Base-by-base conservation (phyloP, 371 early-diverging fungal genomes). In the Mucor racemosus region DNA sequence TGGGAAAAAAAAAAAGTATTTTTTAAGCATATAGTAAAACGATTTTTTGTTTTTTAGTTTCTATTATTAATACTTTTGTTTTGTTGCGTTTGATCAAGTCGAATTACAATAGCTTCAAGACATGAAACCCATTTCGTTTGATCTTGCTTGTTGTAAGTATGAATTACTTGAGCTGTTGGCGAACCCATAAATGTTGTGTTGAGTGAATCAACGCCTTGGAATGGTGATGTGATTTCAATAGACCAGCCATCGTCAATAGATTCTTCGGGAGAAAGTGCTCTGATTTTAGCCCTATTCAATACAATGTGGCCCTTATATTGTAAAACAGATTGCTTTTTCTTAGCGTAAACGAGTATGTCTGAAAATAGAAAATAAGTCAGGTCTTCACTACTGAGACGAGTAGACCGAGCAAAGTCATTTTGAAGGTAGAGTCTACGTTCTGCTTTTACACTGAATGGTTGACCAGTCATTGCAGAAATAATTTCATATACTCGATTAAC, bases 221-320 rank as follows among this genome's bases (percentile, higher is more conserved):
- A 74, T 0, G 81, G 74, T 0, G 75, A 73, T 17, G 62, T 66
- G 31, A 80, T 72, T 59, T 80, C 81, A 26, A 80, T 68, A 14
- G 74, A 72, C 48, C 62, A 64, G 6, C 69, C 75, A 53, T 73
- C 66, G 26, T 65, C 66, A 48, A 66, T 68, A 1, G 72, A 71
- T 36, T 75, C 76, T 13, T 73, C 70, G n/a, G 63, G 26, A 8
- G 71, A 26, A 10, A 79, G 60, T 10, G 67, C 68, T 15, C 74
- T 65, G n/a, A 80, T 59, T 14, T 73, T 68, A 33, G 78, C 74
- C 36, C 69, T 64, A 11, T 80, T 74, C 39, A 81, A 48, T 31
- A 46, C 40, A 34, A 78, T 58, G 57, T 77, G 76, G 7, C 77
- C 77, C 60, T 82, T 82, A 58, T 78, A 82, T 31, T 80, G 83